These are phyloP conservation scores for Scedosporium aurantiacum DNA, from an alignment of 2,329 filamentous ascomycete species.

Conservation along the genomic window DNA sequence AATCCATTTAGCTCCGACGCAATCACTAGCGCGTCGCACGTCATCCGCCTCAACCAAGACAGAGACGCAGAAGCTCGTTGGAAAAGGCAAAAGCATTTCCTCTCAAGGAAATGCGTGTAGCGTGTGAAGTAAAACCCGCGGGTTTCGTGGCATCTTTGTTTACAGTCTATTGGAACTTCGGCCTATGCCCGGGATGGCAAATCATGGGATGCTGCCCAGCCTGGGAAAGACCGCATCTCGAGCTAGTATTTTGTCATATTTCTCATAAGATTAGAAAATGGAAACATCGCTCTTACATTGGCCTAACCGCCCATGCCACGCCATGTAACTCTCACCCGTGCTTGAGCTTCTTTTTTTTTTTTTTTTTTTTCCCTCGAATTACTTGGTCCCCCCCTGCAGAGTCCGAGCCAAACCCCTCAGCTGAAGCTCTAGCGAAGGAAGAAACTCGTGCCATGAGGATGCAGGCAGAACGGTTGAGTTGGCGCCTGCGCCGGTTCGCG, in stretches of 20 bases:
- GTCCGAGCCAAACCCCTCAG: no score
- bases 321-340: no score
- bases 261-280: neutral
- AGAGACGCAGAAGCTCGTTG: neutral
- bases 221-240: no score
- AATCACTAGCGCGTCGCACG: conserved; percentile 6
- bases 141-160: neutral
- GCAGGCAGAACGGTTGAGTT: neutral
- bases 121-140: no score
- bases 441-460: neutral
- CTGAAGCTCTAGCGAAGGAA: neutral
- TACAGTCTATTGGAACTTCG: neutral
- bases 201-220: no score
- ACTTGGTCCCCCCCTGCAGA: no score
- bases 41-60: neutral
- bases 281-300: neutral
- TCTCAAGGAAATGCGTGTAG: no score
- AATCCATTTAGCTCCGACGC: neutral
- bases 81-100: neutral
- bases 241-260: no score
- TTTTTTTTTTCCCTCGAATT: no score
- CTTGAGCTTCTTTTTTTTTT: no score
- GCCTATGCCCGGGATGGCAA: no score
- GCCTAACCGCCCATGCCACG: no score
- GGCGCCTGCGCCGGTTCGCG: neutral